Conservation (phyloP, 1,139 yeast genomes). For the Lodderomyces orthopsilosis region DNA sequence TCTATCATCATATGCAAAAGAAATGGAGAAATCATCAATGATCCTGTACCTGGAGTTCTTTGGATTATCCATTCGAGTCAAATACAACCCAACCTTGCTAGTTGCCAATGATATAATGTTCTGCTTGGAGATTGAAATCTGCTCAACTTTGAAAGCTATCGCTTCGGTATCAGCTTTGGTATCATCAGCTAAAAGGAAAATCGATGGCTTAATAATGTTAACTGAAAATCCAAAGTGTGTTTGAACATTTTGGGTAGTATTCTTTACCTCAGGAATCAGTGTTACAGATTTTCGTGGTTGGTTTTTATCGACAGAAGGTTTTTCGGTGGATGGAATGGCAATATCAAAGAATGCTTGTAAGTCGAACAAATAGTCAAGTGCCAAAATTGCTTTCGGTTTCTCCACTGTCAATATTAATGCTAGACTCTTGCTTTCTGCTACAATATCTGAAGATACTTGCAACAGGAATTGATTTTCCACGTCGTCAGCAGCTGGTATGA, state of each 20-base stretch:
- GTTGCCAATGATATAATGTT: constrained; percentile 65
- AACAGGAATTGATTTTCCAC: constrained; percentile 73
- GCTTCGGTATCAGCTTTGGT: constrained; percentile 73
- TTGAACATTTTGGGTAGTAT: constrained; percentile 2
- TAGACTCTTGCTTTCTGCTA: constrained; percentile 39
- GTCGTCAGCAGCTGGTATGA: constrained; percentile 68
- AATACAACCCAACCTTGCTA: constrained; percentile 81
- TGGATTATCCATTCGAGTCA: constrained; percentile 69
- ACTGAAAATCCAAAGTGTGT: constrained; percentile 52
- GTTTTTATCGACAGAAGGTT: background rate
- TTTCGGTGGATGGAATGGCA: constrained; percentile 5
- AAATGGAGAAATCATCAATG: constrained; percentile 84
- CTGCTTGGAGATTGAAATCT: constrained; percentile 68
- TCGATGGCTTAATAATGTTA: constrained; percentile 74
- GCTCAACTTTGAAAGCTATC: constrained; percentile 83
- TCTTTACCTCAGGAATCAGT: constrained; percentile 6
- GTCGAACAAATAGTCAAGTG: constrained; percentile 82
- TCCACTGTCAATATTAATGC: constrained; percentile 66
- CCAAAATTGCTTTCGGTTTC: constrained; percentile 76
- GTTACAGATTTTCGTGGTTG: constrained; percentile 11
- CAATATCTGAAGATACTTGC: constrained; percentile 43
- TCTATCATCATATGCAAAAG: constrained; percentile 69
- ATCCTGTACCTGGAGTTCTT: constrained; percentile 64
- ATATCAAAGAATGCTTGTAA: constrained; percentile 59
- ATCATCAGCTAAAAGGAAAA: constrained; percentile 81